Conservation (phyloP, 306 rosid genomes). For the Biancaea sappan region DNA sequence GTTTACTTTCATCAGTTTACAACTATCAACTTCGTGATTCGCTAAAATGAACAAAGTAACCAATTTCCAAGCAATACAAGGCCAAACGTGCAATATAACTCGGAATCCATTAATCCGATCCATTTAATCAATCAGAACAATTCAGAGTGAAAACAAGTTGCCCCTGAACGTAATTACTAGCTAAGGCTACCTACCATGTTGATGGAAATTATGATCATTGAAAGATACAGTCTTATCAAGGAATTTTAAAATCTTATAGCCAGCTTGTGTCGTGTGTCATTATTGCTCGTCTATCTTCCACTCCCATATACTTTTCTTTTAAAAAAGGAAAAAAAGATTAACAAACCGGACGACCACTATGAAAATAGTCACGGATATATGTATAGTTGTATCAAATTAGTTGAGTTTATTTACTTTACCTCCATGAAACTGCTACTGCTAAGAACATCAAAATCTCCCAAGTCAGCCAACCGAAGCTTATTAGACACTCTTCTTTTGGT, state of each 20-base stretch:
- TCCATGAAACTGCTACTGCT: slow-evolving; percentile 52
- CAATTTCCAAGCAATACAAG: neutral
- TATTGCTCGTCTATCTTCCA: slow-evolving; percentile 26
- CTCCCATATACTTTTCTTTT: neutral
- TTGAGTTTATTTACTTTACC: slow-evolving; percentile 47
- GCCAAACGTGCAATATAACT: neutral
- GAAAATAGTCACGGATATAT: slow-evolving; percentile 6
- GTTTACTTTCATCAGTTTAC: neutral
- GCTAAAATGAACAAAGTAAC: neutral
- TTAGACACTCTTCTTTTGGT: slow-evolving; percentile 56
- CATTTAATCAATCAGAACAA: neutral
- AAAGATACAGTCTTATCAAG: neutral
- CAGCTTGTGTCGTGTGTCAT: slow-evolving; percentile 21
- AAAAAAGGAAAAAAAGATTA: neutral
- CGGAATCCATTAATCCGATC: neutral
- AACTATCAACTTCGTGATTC: neutral
- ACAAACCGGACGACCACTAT: neutral
- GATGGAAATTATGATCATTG: neutral
- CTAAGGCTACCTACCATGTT: neutral
- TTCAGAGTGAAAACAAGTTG: neutral
- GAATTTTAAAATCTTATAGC: slow-evolving; percentile 6
- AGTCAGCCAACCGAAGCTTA: slow-evolving; percentile 40
- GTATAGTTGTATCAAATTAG: neutral
- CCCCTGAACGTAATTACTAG: no score
- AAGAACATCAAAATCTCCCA: slow-evolving; percentile 48